Evolutionary conservation across 2,329 filamentous ascomycete genomes (phyloP).

Genomic region (Basipetospora chlamydospora): DNA sequence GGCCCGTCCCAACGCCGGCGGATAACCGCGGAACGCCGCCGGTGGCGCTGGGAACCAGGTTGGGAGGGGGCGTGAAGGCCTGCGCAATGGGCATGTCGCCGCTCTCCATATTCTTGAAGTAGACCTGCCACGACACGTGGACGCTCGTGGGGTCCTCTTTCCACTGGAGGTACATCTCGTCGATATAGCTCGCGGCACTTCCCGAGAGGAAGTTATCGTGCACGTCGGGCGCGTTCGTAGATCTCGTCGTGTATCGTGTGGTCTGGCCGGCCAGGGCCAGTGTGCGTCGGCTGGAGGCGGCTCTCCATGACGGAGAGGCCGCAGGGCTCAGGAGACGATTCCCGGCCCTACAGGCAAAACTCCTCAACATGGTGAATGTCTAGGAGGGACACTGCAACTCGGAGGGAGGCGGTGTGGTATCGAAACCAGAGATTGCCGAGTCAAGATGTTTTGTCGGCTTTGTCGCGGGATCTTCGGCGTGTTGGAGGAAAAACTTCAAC

Average conservation of each 20-base stretch:
- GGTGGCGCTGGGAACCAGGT: constrained; percentile 68
- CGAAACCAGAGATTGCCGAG: no score
- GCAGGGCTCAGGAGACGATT: constrained; percentile 42
- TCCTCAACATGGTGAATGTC: constrained; percentile 53
- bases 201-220: constrained; percentile 95
- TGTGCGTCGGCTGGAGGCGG: constrained; percentile 31
- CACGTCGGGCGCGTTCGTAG: constrained; percentile 46
- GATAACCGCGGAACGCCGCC: constrained; percentile 63
- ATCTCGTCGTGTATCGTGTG: constrained; percentile 33
- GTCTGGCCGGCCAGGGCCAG: constrained; percentile 31
- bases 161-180: constrained; percentile 99
- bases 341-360: constrained; percentile 50
- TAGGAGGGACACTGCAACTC: no score
- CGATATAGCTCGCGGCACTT: constrained; percentile 96
- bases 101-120: constrained; percentile 98
- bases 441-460: no score
- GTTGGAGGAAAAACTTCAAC: constrained; percentile 8
- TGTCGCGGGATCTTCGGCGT: no score
- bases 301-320: constrained; percentile 27
- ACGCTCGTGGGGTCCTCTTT: constrained; percentile 86
- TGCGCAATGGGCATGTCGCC: constrained; percentile 96
- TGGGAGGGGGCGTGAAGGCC: constrained; percentile 91
- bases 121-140: constrained; percentile 96
- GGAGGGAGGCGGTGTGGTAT: no score
- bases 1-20: constrained; percentile 46